Conservation (phyloP, 2,329 filamentous ascomycete genomes). For the Apiospora malaysiana region DNA sequence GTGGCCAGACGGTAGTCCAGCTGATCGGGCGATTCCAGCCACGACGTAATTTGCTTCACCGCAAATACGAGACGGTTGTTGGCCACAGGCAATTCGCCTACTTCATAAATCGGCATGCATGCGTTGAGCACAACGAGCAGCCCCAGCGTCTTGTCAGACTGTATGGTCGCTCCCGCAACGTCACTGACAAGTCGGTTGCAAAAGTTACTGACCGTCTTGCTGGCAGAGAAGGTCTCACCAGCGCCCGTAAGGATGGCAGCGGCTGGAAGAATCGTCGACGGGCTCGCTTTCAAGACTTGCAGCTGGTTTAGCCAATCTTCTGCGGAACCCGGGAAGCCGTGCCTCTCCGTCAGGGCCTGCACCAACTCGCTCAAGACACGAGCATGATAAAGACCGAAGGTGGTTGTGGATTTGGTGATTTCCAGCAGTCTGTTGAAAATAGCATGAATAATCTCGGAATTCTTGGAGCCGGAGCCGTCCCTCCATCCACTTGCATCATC, state of each 20-base stretch:
- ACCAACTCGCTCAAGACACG: slow-evolving; percentile 58
- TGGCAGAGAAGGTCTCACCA: slow-evolving; percentile 54
- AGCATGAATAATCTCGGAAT: slow-evolving; percentile 45
- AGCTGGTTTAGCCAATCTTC: slow-evolving; percentile 55
- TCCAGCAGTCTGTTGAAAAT: slow-evolving; percentile 53
- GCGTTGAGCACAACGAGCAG: slow-evolving; percentile 61
- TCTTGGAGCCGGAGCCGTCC: slow-evolving; percentile 38
- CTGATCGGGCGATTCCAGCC: slow-evolving; percentile 62
- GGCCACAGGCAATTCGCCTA: slow-evolving; percentile 60
- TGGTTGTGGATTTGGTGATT: slow-evolving; percentile 47
- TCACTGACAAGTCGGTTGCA: slow-evolving; percentile 68
- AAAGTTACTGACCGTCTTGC: slow-evolving; percentile 56
- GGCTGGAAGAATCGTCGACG: slow-evolving; percentile 54
- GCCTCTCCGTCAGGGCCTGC: slow-evolving; percentile 50
- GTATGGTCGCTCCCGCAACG: slow-evolving; percentile 54
- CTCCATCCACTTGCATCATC: slow-evolving; percentile 46
- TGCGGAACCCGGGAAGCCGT: slow-evolving; percentile 50
- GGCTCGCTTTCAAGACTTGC: slow-evolving; percentile 53
- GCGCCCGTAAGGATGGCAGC: slow-evolving; percentile 59
- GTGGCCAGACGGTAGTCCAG: slow-evolving; percentile 52
- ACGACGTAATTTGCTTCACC: slow-evolving; percentile 77
- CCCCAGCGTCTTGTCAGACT: slow-evolving; percentile 51
- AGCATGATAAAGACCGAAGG: slow-evolving; percentile 58
- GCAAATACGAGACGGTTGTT: slow-evolving; percentile 81
- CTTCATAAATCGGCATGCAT: slow-evolving; percentile 57